Percentiles rank a stretch among this genome's conserved stretches.
Evolutionary conservation across 495 filamentous ascomycete species (phyloP).

Genomic region (Podospora comata): DNA sequence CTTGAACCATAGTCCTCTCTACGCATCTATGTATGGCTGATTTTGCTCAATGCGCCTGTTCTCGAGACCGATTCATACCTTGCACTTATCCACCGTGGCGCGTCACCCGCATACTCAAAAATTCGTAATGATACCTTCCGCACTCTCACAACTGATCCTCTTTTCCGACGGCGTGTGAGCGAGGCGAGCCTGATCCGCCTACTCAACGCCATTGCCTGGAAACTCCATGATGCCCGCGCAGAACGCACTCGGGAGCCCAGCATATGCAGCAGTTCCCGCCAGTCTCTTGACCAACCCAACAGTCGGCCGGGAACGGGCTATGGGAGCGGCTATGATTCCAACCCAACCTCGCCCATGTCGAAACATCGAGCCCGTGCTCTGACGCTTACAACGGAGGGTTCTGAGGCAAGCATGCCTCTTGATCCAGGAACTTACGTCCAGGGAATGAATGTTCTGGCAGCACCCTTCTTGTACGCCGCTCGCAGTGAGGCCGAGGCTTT

Average conservation of each 20-base stretch:
- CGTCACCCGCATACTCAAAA: slow-evolving; percentile 91
- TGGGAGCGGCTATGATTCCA: slow-evolving; percentile 36
- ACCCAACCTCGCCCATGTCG: slow-evolving; percentile 43
- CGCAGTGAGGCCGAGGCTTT: slow-evolving; percentile 94
- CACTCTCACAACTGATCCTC: slow-evolving; percentile 88
- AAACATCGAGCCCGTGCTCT: slow-evolving; percentile 52
- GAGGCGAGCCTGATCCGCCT: slow-evolving; percentile 93
- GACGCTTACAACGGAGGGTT: slow-evolving; percentile 58
- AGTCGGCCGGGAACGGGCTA: slow-evolving; percentile 33
- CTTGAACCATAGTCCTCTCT: slow-evolving; percentile 66
- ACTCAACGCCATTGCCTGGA: slow-evolving; percentile 96
- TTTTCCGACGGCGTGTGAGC: slow-evolving; percentile 91
- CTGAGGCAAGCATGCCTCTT: slow-evolving; percentile 45
- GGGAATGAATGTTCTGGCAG: slow-evolving; percentile 99
- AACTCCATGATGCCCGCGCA: slow-evolving; percentile 71
- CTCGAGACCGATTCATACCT: slow-evolving; percentile 84
- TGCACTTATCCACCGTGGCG: slow-evolving; percentile 82
- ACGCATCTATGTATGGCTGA: slow-evolving; percentile 92
- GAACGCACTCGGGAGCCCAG: slow-evolving; percentile 36
- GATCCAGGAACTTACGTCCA: slow-evolving; percentile 89
- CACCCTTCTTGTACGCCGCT: slow-evolving; percentile 93
- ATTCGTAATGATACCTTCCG: slow-evolving; percentile 98
- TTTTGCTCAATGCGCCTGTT: slow-evolving; percentile 80
- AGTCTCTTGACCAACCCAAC: slow-evolving; percentile 31
- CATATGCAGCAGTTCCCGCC: slow-evolving; percentile 30